phyloP scores from a whole-genome alignment of 768 basidiomycete species.

The Hysterangium stoloniferum region DNA sequence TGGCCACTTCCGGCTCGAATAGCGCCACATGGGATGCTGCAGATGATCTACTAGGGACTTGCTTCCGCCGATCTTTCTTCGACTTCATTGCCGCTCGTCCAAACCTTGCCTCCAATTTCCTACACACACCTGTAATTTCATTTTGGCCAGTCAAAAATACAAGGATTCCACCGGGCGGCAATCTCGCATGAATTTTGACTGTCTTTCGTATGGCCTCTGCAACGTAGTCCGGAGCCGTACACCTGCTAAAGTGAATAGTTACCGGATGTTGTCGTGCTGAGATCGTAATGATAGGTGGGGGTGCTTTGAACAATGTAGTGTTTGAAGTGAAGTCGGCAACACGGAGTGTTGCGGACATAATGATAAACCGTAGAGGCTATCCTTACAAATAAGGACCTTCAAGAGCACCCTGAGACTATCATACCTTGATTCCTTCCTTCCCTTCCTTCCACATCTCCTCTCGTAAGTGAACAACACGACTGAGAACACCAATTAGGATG shows the following conservation, averaged over 20 bases:
- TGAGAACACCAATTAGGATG: constrained; percentile 93
- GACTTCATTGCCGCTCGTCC: constrained; percentile 54
- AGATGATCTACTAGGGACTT: too few species aligned
- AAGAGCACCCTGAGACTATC: constrained; percentile 11
- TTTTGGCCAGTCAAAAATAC: constrained; percentile 95
- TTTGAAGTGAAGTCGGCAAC: constrained; percentile 91
- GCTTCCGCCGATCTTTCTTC: constrained; percentile 29
- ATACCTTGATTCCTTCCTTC: constrained; percentile 63
- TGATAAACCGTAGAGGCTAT: constrained; percentile 83
- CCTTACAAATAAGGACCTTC: neutral
- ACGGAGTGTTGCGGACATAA: constrained; percentile 98
- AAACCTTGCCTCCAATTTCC: constrained; percentile 72
- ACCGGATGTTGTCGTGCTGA: constrained; percentile 92
- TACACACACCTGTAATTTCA: constrained; percentile 83
- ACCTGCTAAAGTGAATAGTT: constrained; percentile 85
- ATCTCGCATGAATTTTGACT: constrained; percentile 81
- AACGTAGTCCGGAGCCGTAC: constrained; percentile 82
- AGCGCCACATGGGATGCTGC: too few species aligned
- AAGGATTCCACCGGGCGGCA: constrained; percentile 90
- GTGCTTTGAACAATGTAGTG: constrained; percentile 62
- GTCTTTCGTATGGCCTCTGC: constrained; percentile 86
- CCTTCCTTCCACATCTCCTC: constrained; percentile 84
- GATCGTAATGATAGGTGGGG: constrained; percentile 90
- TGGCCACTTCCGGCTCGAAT: constrained; percentile 2
- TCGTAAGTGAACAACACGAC: constrained; percentile 81